A percentile compares a stretch with the other conserved stretches of the same genome.
phyloP scores from a whole-genome alignment of 2,329 filamentous ascomycete genomes.

The Stagonosporopsis tanaceti region DNA sequence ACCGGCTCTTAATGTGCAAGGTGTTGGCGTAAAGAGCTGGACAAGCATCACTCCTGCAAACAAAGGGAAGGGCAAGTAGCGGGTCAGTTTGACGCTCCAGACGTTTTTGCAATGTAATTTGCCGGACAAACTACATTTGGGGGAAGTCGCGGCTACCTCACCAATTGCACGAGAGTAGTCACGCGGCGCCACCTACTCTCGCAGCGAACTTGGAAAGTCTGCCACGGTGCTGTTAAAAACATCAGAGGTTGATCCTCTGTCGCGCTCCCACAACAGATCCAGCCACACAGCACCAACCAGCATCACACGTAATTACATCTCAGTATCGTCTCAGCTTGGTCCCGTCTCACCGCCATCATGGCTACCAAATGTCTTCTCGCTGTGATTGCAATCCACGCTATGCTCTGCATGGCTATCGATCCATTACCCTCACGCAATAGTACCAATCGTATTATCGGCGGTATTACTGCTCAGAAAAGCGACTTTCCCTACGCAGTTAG shows the following conservation, averaged over 20 bases:
- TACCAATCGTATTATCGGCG: neutral
- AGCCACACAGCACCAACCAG: neutral
- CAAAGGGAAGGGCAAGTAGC: neutral
- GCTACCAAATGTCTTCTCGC: neutral
- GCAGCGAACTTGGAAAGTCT: neutral
- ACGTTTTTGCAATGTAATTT: neutral
- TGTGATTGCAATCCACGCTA: neutral
- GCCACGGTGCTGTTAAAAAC: neutral
- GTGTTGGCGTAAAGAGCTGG: conserved; percentile 1
- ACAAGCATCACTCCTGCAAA: neutral
- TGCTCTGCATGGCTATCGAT: neutral
- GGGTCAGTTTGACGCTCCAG: neutral
- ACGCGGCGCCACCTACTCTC: neutral
- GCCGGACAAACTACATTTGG: neutral
- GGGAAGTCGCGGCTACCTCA: neutral
- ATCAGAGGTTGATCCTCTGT: neutral
- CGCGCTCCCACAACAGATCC: neutral
- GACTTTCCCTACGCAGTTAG: neutral
- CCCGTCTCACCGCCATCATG: neutral
- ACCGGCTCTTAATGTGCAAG: conserved; percentile 4
- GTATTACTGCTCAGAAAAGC: neutral
- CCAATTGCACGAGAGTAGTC: neutral
- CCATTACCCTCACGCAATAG: neutral
- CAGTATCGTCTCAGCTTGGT: neutral
- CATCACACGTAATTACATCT: neutral